Conservation (phyloP, 768 basidiomycete genomes). For the Pleurotus sapidus region DNA sequence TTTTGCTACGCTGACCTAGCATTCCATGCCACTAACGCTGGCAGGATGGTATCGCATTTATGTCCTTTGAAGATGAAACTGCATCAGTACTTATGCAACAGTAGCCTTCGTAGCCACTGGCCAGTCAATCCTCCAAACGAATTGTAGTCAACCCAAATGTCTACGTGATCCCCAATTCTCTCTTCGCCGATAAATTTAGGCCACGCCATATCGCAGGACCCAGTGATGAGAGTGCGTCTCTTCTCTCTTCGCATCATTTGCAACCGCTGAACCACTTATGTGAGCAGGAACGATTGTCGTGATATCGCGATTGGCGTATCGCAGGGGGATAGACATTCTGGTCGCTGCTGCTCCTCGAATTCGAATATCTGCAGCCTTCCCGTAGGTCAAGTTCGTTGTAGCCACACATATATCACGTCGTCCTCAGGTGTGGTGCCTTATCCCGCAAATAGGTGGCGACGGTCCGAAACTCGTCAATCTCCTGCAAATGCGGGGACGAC, state of each 20-base stretch:
- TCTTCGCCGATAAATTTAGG: slow-evolving; percentile 83
- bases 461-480: slow-evolving; percentile 95
- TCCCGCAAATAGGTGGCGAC: slow-evolving; percentile 67
- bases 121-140: slow-evolving; percentile 28
- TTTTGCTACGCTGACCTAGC: too few species aligned
- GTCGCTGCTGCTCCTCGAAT: slow-evolving; percentile 91
- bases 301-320: slow-evolving; percentile 85
- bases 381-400: slow-evolving; percentile 85
- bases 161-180: slow-evolving; percentile 92
- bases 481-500: slow-evolving; percentile 92
- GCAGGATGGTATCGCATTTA: too few species aligned
- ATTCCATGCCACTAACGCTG: too few species aligned
- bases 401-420: slow-evolving; percentile 40
- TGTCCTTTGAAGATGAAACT: too few species aligned
- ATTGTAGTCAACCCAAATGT: slow-evolving; percentile 55
- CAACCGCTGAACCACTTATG: background rate
- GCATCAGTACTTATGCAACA: too few species aligned
- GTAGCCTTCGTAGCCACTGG: too few species aligned
- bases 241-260: background rate
- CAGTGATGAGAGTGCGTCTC: slow-evolving; percentile 53
- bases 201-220: slow-evolving; percentile 48
- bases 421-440: background rate
- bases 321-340: slow-evolving; percentile 95
- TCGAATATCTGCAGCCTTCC: slow-evolving; percentile 78
- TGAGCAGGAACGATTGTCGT: slow-evolving; percentile 84